phyloP scores from a whole-genome alignment of 2,329 filamentous ascomycete species.

The Pseudocercospora cruenta region DNA sequence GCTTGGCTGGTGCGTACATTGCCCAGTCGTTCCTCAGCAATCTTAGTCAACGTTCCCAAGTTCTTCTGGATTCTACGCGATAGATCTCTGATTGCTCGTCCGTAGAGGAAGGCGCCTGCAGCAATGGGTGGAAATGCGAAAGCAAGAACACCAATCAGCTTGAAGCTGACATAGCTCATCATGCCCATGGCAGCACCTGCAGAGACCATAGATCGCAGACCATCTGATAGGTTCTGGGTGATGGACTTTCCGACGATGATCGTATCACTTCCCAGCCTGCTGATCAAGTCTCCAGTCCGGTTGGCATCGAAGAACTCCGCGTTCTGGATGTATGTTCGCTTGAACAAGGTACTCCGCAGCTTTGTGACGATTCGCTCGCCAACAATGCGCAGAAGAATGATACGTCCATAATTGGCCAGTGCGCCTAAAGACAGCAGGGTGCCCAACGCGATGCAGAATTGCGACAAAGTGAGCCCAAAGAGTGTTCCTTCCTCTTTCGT shows the following conservation, averaged over 20 bases:
- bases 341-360: slow-evolving; percentile 85
- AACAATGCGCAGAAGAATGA: slow-evolving; percentile 89
- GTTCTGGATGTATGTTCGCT: slow-evolving; percentile 92
- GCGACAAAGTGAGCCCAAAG: slow-evolving; percentile 80
- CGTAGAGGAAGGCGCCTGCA: slow-evolving; percentile 88
- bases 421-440: slow-evolving; percentile 79
- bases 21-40: slow-evolving; percentile 94
- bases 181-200: slow-evolving; percentile 85
- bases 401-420: slow-evolving; percentile 87
- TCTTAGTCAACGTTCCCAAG: slow-evolving; percentile 88
- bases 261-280: slow-evolving; percentile 90
- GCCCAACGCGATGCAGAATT: slow-evolving; percentile 84
- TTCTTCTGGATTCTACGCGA: slow-evolving; percentile 94
- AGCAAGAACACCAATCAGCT: slow-evolving; percentile 83
- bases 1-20: slow-evolving; percentile 97
- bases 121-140: slow-evolving; percentile 91
- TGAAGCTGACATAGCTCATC: slow-evolving; percentile 94
- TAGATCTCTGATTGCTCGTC: slow-evolving; percentile 82
- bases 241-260: slow-evolving; percentile 99
- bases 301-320: slow-evolving; percentile 99
- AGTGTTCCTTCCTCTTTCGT: slow-evolving; percentile 73
- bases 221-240: slow-evolving; percentile 95
- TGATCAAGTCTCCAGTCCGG: slow-evolving; percentile 93
- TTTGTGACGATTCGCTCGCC: slow-evolving; percentile 93
- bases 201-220: slow-evolving; percentile 86